Evolutionary conservation across 1,284 basidiomycete species (phyloP).

Genomic region (Cutaneotrichosporon dermatis): DNA sequence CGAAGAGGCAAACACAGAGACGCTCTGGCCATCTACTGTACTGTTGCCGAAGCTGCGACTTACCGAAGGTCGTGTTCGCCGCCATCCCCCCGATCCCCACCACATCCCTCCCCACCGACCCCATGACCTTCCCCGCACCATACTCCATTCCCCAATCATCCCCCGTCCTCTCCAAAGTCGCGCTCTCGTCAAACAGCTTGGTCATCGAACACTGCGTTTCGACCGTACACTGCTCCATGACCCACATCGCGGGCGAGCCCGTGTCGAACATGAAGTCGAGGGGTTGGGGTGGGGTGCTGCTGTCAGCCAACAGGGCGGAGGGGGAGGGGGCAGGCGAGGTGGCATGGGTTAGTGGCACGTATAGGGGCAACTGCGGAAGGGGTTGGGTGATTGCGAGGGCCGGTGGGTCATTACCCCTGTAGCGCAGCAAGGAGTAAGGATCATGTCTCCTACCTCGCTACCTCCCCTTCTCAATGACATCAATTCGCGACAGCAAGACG

Average conservation of each 20-base stretch:
- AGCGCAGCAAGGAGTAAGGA: no score
- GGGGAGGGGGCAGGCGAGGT: no score
- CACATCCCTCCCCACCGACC: neutral
- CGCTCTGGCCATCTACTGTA: no score
- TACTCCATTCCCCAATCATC: neutral
- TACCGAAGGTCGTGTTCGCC: neutral
- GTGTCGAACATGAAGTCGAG: slow-evolving; percentile 8
- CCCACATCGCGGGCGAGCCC: slow-evolving; percentile 5
- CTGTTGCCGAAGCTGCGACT: neutral
- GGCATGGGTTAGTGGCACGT: no score
- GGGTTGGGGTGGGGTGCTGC: neutral
- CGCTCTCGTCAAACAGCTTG: neutral
- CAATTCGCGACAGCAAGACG: no score
- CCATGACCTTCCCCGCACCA: neutral
- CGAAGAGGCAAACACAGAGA: no score
- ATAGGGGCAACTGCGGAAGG: no score
- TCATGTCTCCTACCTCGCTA: no score
- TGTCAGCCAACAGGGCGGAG: neutral
- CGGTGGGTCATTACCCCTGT: no score
- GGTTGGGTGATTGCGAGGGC: no score
- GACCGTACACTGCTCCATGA: neutral
- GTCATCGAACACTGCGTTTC: neutral
- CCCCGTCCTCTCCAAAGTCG: neutral
- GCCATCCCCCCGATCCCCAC: neutral
- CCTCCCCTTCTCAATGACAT: no score